These are phyloP conservation scores for Cordyceps cicadae DNA, from an alignment of 2,329 filamentous ascomycete genomes.

Conservation along the genomic window DNA sequence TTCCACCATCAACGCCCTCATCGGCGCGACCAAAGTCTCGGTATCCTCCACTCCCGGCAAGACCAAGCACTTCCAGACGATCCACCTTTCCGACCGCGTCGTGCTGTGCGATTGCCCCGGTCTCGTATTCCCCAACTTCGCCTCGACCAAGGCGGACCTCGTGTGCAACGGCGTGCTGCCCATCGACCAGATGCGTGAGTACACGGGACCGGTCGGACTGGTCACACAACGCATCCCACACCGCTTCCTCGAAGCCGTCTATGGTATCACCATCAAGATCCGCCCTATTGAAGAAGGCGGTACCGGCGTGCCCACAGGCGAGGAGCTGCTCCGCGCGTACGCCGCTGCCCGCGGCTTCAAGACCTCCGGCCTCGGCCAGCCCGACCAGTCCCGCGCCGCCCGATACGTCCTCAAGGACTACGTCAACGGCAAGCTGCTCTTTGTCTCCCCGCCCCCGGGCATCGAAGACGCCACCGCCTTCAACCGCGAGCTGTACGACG, in stretches of 20 bases:
- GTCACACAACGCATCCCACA: constrained; percentile 82
- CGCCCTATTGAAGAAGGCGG: constrained; percentile 85
- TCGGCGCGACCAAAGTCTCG: constrained; percentile 96
- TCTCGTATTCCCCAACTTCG: constrained; percentile 97
- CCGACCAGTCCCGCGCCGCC: constrained; percentile 87
- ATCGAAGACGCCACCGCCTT: constrained; percentile 67
- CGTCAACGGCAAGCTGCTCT: constrained; percentile 90
- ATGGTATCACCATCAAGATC: constrained; percentile 81
- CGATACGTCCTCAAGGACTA: constrained; percentile 92
- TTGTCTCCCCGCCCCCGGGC: constrained; percentile 75
- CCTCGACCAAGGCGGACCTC: constrained; percentile 89
- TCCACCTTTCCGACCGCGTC: constrained; percentile 82
- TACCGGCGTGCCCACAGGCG: constrained; percentile 73
- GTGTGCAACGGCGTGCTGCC: constrained; percentile 92
- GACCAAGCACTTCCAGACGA: constrained; percentile 98
- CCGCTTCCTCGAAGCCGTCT: constrained; percentile 81
- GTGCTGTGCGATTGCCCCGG: constrained; percentile 96
- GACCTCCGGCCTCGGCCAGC: constrained; percentile 80
- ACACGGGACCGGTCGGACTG: constrained; percentile 74
- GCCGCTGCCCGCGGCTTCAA: constrained; percentile 84
- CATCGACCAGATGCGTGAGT: constrained; percentile 93
- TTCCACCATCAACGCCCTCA: constrained; percentile 97
- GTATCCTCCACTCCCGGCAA: constrained; percentile 96
- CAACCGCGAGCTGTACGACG: constrained; percentile 83
- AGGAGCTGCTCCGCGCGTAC: constrained; percentile 79